Evolutionary conservation across 352 stramenopile species (phyloP).

Genomic region (Globisporangium parvum): DNA sequence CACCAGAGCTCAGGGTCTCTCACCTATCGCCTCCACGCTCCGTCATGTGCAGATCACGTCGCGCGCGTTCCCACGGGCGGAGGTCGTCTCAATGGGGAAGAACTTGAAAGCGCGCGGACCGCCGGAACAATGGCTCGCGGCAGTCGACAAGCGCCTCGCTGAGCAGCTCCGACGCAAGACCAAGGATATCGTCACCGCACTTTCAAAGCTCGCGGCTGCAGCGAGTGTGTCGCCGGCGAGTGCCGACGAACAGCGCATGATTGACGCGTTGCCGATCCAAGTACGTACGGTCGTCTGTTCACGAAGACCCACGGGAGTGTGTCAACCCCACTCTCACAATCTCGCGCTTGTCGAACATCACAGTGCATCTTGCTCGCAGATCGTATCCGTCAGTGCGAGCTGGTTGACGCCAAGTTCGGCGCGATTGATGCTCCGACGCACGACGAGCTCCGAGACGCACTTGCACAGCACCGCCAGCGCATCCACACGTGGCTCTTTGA

Average conservation of each 20-base stretch:
- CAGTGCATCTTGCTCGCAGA: slow-evolving; percentile 46
- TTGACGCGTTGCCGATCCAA: slow-evolving; percentile 22
- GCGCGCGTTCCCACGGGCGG: slow-evolving; percentile 25
- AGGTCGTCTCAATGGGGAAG: slow-evolving; percentile 58
- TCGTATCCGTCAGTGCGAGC: slow-evolving; percentile 29
- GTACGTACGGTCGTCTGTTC: slow-evolving; percentile 7
- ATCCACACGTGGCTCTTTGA: slow-evolving; percentile 5
- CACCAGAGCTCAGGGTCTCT: too few species aligned
- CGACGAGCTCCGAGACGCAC: slow-evolving; percentile 2
- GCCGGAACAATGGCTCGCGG: slow-evolving; percentile 57
- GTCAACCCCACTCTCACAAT: not conserved
- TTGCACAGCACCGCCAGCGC: not conserved
- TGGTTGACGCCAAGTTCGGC: slow-evolving; percentile 25
- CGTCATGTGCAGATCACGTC: slow-evolving; percentile 28
- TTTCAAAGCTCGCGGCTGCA: slow-evolving; percentile 12
- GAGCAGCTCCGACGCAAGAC: slow-evolving; percentile 52
- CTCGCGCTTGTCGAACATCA: not conserved
- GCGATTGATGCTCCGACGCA: not conserved
- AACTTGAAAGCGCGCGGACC: slow-evolving; percentile 69
- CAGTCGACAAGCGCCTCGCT: slow-evolving; percentile 47
- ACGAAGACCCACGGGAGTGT: not conserved
- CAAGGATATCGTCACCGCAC: slow-evolving; percentile 30
- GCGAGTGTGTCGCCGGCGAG: not conserved
- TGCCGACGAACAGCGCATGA: not conserved
- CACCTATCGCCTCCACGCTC: too few species aligned